Base-by-base conservation (phyloP, 192 early-diverging fungal species). In the Gamsiella multidivaricata region DNA sequence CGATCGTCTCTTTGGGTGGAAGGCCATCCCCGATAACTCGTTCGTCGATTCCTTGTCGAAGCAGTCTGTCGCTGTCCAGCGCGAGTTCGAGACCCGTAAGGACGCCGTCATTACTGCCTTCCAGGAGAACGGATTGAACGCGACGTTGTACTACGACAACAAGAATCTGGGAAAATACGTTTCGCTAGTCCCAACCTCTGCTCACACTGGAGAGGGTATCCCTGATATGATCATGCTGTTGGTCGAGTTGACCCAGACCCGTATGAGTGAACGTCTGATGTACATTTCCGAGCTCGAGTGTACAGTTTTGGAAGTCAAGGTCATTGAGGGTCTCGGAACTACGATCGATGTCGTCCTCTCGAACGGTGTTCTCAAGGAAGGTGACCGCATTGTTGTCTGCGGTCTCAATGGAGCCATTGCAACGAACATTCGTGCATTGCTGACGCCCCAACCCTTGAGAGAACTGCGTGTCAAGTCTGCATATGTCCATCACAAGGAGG, bases 251-350 rank as follows among this genome's bases (percentile, higher is more conserved):
- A 96, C 97, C 0, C 98, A 99, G 86, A 89, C 87, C 47, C 89
- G 95, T 61, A 95, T 99, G 95, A 90, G 94, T n/a, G 89, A 96
- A 47, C 81, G 91, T 65, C 85, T 99, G 45, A 99, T 98, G 98
- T 99, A 97, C 67, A 84, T 98, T 55, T 93, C 94, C 11, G 94
- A 96, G 83, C 83, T 98, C 26, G 95, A 97, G 85, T 97, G 96
- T 88, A 98, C 98, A 20, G 96, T 99, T 39, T 80, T 99, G 64
- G 98, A 99, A 88, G 98, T 99, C 71, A 99, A 99, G 88, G 97
- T 97, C 14, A 90, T 98, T 74, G 98, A 99, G 85, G 98, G 98
- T 72, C 88, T 96, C 45, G 97, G 97, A 61, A 99, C 96, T 0
- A 98, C 98, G 3, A 94, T 98, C 56, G 98, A 99, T 83, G 97